phyloP scores from a whole-genome alignment of 257 asterid species.

The Fraxinus americana region DNA sequence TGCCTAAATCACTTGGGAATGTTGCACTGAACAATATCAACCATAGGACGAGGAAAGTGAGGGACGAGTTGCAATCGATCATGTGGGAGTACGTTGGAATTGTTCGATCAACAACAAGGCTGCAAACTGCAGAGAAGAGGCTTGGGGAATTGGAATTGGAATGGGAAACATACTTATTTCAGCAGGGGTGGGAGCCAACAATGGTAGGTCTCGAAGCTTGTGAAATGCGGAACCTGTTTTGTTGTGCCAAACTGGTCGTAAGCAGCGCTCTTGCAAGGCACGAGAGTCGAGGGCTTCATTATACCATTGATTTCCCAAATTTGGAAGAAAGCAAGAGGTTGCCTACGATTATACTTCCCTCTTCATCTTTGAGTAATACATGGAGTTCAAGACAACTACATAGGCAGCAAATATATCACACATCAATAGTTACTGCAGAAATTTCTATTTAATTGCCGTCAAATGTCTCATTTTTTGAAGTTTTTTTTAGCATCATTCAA shows the following conservation, averaged over 20 bases:
- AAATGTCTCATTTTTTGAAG: background rate
- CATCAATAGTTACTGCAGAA: conserved; percentile 34
- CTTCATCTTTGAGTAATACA: conserved; percentile 55
- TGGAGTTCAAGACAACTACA: conserved; percentile 91
- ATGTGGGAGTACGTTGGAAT: conserved; percentile 97
- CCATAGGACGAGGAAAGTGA: conserved; percentile 60
- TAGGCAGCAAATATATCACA: conserved; percentile 47
- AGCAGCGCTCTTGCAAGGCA: conserved; percentile 91
- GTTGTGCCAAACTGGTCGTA: conserved; percentile 90
- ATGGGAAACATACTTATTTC: conserved; percentile 86
- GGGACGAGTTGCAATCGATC: conserved; percentile 66
- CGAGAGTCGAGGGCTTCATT: conserved; percentile 95
- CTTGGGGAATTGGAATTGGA: conserved; percentile 79
- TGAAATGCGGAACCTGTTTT: conserved; percentile 91
- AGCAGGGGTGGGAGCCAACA: conserved; percentile 90
- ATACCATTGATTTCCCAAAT: conserved; percentile 72
- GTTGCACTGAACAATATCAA: conserved; percentile 35
- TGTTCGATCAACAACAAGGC: conserved; percentile 78
- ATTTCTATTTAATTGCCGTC: background rate
- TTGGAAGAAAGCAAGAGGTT: conserved; percentile 83
- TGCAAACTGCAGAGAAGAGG: conserved; percentile 71
- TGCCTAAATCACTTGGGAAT: conserved; percentile 60
- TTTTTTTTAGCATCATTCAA: background rate
- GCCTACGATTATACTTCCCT: conserved; percentile 83
- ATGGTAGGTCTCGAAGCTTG: conserved; percentile 92